phyloP scores from a whole-genome alignment of 129 eudicot genomes.

The Cynara cardunculus region DNA sequence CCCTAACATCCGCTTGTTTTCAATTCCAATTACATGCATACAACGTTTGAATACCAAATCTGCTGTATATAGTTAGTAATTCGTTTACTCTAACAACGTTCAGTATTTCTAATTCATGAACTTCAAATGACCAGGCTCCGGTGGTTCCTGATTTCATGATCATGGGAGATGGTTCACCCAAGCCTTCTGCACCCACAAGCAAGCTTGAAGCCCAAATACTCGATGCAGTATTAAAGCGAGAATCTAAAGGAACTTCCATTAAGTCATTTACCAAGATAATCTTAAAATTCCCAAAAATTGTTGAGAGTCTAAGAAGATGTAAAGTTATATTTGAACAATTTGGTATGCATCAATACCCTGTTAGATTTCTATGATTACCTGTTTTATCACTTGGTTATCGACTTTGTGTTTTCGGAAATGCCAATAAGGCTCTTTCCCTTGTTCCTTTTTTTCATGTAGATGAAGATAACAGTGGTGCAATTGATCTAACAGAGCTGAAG shows the following conservation, averaged over 20 bases:
- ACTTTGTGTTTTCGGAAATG: neutral
- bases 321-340: conserved; percentile 70
- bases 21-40: neutral
- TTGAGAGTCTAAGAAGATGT: conserved; percentile 73
- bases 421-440: neutral
- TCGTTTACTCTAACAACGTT: neutral
- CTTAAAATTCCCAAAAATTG: conserved; percentile 83
- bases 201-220: conserved; percentile 81
- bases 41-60: neutral
- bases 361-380: neutral
- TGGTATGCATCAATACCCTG: conserved; percentile 36
- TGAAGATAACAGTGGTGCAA: conserved; percentile 74
- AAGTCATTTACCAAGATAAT: conserved; percentile 72
- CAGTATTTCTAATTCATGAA: neutral
- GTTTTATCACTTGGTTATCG: neutral
- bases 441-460: conserved; percentile 31
- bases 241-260: conserved; percentile 59
- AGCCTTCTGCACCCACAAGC: conserved; percentile 42
- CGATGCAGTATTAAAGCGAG: conserved; percentile 67
- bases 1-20: neutral
- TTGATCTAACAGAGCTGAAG: conserved; percentile 80
- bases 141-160: conserved; percentile 14
- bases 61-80: neutral
- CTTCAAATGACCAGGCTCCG: conserved; percentile 10
- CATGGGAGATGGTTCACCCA: conserved; percentile 70